Evolutionary conservation across 176 grass and related monocot species (phyloP).

Genomic region (Triticum dicoccoides): DNA sequence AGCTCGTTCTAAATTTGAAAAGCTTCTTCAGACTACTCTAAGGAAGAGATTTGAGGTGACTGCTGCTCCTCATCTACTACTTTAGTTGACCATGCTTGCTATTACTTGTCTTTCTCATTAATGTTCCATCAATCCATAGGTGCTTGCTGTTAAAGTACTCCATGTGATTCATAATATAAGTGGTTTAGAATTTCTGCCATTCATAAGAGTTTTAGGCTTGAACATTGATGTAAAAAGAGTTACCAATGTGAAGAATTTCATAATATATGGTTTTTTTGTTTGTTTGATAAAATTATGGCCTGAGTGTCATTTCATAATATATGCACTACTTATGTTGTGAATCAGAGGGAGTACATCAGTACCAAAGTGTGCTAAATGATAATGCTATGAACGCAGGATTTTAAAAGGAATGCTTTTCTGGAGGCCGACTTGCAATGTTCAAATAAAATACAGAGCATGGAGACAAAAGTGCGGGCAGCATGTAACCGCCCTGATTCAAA

Average conservation of each 20-base stretch:
- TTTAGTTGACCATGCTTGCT: neutral
- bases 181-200: neutral
- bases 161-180: neutral
- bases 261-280: neutral
- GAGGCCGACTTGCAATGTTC: slow-evolving; percentile 89
- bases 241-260: neutral
- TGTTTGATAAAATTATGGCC: neutral
- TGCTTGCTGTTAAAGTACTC: neutral
- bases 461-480: slow-evolving; percentile 60
- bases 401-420: slow-evolving; percentile 82
- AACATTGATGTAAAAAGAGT: neutral
- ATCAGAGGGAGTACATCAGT: neutral
- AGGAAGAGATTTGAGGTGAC: slow-evolving; percentile 84
- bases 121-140: neutral
- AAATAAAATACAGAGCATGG: slow-evolving; percentile 74
- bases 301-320: neutral
- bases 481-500: slow-evolving; percentile 79
- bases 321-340: neutral
- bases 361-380: neutral
- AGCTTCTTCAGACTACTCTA: slow-evolving; percentile 76
- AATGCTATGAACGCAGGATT: slow-evolving; percentile 56
- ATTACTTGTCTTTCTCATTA: neutral
- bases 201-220: neutral
- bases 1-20: slow-evolving; percentile 81
- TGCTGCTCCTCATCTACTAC: neutral